A percentile compares a stretch with the other conserved stretches of the same genome.
phyloP scores from a whole-genome alignment of 1,284 basidiomycete genomes.

The Malassezia cuniculi region DNA sequence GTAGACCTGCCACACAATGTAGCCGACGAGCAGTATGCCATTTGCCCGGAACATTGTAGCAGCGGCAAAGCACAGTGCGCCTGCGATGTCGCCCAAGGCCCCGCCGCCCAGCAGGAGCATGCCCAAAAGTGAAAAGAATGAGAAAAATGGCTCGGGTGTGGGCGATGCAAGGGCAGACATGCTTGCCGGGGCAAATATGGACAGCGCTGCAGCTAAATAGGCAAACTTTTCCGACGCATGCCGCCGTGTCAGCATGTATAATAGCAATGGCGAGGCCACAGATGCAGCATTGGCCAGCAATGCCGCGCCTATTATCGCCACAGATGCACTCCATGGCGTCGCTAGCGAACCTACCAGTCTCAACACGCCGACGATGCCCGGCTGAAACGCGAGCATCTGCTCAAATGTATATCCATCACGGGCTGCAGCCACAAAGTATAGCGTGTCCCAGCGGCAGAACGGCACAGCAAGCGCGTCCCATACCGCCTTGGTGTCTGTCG shows the following conservation, averaged over 20 bases:
- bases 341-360: slow-evolving; percentile 15
- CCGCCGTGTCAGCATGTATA: slow-evolving; percentile 52
- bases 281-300: slow-evolving; percentile 18
- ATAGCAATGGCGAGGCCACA: slow-evolving; percentile 49
- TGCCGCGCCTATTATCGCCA: slow-evolving; percentile 16
- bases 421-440: slow-evolving; percentile 56
- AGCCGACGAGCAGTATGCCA: slow-evolving; percentile 62
- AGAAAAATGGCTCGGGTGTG: slow-evolving; percentile 75
- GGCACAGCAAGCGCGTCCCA: slow-evolving; percentile 14
- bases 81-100: slow-evolving; percentile 48
- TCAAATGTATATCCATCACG: slow-evolving; percentile 56
- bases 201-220: slow-evolving; percentile 55
- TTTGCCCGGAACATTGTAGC: slow-evolving; percentile 68
- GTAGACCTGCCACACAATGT: slow-evolving; percentile 46
- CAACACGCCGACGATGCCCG: slow-evolving; percentile 48
- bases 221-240: slow-evolving; percentile 49
- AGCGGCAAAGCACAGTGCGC: slow-evolving; percentile 55
- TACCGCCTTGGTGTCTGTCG: slow-evolving; percentile 5
- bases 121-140: slow-evolving; percentile 64
- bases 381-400: slow-evolving; percentile 76
- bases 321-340: slow-evolving; percentile 18
- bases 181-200: slow-evolving; percentile 68
- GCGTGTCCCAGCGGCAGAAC: slow-evolving; percentile 70
- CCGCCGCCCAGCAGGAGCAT: slow-evolving; percentile 28
- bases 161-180: slow-evolving; percentile 55